Base-by-base conservation (phyloP, 78 protist genomes). In the Guillardia theta region DNA sequence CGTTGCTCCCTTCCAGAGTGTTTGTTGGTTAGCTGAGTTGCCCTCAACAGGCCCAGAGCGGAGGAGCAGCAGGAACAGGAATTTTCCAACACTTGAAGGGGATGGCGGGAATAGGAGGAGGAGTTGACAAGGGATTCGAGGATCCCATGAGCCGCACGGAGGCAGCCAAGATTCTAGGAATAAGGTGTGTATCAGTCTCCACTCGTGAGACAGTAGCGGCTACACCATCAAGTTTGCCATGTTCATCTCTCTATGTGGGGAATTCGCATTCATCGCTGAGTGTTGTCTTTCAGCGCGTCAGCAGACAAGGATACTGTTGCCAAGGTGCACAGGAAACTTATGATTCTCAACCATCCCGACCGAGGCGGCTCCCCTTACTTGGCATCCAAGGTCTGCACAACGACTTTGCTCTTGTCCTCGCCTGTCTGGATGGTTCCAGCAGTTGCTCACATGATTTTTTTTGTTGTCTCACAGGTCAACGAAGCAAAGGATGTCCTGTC, bases 351-450 rank as follows among this genome's bases (percentile, higher is more conserved):
- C 48, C 90, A 78, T 30, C 90, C 90, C 6, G 90, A 78, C 39
- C 45, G 90, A 78, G 90, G 90, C 33, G 90, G 90, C 90, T 78
- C 90, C 24, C 90, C 90, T 0, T 78, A 12, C 50, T 48, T 78
- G 19, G 90, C 90, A 6, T 24, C 90, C 2, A 78, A 78, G 90
- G 90, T 70, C 27, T 6, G 70, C 70, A 24, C 27, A 24, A 24
- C 3, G 4, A 6, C 27, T 24, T 30, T 58, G 27, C 70, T 30
- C 4, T 30, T 3, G 1, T 70, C 87, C 45, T 4, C 4, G 27
- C 10, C 22, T 70, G 33, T 70, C 5, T 4, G 27, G 33, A 36
- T 24, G 87, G 5, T 70, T 70, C 10, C 6, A 6, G 41, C 37
- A 10, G 0, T 70, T 70, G 41, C 45, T 24, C 45, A 70, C 0